phyloP scores from a whole-genome alignment of 768 basidiomycete genomes.

The Bullera alba region DNA sequence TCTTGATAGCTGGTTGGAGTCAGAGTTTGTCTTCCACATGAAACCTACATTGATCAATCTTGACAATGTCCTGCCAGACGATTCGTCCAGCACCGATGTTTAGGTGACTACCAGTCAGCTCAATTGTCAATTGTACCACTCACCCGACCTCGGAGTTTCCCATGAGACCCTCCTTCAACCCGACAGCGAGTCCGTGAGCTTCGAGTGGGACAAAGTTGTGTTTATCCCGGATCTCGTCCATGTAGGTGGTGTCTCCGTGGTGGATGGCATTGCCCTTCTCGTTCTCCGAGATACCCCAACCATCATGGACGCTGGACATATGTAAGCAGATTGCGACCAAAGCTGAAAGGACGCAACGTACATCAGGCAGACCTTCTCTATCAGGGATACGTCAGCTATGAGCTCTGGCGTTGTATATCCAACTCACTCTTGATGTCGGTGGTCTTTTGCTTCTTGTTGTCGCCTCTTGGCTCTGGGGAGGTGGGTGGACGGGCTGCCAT shows the following conservation, averaged over 20 bases:
- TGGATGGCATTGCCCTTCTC: constrained; percentile 81
- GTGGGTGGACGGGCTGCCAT: constrained; percentile 20
- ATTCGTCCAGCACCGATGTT: constrained; percentile 92
- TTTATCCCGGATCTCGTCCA: constrained; percentile 76
- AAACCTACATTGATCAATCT: constrained; percentile 65
- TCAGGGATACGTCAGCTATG: not conserved
- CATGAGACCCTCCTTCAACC: constrained; percentile 89
- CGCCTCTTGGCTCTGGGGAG: constrained; percentile 24
- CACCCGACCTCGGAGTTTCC: constrained; percentile 97
- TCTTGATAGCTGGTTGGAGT: constrained; percentile 59
- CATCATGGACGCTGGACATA: constrained; percentile 68
- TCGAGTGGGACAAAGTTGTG: constrained; percentile 65
- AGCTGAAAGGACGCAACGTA: constrained; percentile 47
- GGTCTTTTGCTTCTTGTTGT: constrained; percentile 43
- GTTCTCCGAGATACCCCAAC: constrained; percentile 72
- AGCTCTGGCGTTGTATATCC: not conserved
- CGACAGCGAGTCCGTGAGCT: constrained; percentile 87
- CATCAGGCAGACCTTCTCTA: constrained; percentile 85
- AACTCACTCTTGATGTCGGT: constrained; percentile 36
- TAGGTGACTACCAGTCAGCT: constrained; percentile 57
- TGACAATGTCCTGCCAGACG: constrained; percentile 97
- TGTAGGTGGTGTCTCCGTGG: constrained; percentile 73
- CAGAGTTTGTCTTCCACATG: not conserved
- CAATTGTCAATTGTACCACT: constrained; percentile 37
- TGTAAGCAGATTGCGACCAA: not conserved